These are phyloP conservation scores for Stephania japonica DNA, from an alignment of 164 flowering plant genomes.

Conservation along the genomic window DNA sequence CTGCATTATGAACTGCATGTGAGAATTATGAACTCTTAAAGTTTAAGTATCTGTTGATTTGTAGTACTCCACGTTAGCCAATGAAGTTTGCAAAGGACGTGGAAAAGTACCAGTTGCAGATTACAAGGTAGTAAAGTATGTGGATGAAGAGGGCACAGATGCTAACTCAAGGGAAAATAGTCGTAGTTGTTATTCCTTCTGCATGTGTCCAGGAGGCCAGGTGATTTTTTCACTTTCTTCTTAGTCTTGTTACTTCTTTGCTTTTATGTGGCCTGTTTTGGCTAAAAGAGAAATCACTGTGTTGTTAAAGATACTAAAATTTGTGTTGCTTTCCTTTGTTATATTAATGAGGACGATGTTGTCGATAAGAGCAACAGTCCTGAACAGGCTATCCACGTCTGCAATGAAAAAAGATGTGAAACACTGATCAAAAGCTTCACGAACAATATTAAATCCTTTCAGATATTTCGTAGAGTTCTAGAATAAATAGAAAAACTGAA, in stretches of 20 bases:
- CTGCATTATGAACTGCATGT: neutral
- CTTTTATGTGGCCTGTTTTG: neutral
- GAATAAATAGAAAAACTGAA: too few species aligned
- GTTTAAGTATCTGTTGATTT: slow-evolving; percentile 9
- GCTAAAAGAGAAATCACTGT: neutral
- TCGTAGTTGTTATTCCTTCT: slow-evolving; percentile 92
- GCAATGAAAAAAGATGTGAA: neutral
- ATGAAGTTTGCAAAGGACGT: slow-evolving; percentile 70
- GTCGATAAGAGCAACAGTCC: neutral
- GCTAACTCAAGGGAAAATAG: slow-evolving; percentile 22
- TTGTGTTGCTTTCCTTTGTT: neutral
- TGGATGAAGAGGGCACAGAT: slow-evolving; percentile 26
- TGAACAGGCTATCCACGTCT: neutral
- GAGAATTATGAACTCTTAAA: slow-evolving; percentile 8
- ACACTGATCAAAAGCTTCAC: neutral
- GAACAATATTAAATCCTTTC: neutral
- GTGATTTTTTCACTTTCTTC: slow-evolving; percentile 25
- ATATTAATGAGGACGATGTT: neutral
- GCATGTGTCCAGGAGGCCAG: slow-evolving; percentile 99
- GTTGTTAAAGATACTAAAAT: neutral
- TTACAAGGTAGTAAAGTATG: slow-evolving; percentile 76
- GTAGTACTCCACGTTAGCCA: slow-evolving; percentile 71
- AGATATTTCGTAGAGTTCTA: neutral
- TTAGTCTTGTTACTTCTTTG: too few species aligned
- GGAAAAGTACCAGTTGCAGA: slow-evolving; percentile 99